Conservation (phyloP, 345 rosid genomes). For the Psidium guajava region DNA sequence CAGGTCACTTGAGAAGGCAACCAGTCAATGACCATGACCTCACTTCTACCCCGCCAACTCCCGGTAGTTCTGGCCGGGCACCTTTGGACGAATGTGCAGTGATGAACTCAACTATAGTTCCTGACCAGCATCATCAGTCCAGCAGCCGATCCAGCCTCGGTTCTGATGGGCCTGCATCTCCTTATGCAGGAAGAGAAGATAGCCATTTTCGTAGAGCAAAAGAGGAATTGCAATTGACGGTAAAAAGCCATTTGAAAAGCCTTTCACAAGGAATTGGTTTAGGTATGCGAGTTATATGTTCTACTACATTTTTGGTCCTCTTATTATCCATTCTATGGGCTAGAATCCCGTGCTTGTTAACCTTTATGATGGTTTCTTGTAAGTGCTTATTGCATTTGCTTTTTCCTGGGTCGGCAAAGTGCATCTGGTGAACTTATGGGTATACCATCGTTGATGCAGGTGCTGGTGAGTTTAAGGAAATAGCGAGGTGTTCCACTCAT, state of each 20-base stretch:
- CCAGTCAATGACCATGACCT: slow-evolving; percentile 14
- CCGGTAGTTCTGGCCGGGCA: slow-evolving; percentile 26
- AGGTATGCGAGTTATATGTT: slow-evolving; percentile 32
- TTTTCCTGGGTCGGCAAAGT: neutral
- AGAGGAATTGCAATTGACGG: slow-evolving; percentile 68
- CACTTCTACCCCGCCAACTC: slow-evolving; percentile 5
- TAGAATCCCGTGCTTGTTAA: neutral
- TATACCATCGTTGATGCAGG: slow-evolving; percentile 26
- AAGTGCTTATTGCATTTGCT: neutral
- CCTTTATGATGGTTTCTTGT: neutral
- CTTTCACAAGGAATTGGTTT: slow-evolving; percentile 45
- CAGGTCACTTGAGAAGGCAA: slow-evolving; percentile 34
- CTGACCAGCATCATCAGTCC: slow-evolving; percentile 25
- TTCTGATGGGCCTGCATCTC: slow-evolving; percentile 17
- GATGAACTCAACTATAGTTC: slow-evolving; percentile 18
- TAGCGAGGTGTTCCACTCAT: slow-evolving; percentile 62
- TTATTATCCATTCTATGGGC: neutral
- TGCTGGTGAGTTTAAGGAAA: slow-evolving; percentile 42
- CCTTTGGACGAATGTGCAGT: slow-evolving; percentile 40
- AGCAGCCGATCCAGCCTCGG: slow-evolving; percentile 31
- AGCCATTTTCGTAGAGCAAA: slow-evolving; percentile 25
- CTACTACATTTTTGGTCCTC: neutral
- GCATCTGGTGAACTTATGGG: neutral
- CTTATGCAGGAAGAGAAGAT: slow-evolving; percentile 21
- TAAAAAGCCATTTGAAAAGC: slow-evolving; percentile 56